Conservation (phyloP, 768 basidiomycete genomes). For the Rhizopogon rudus region DNA sequence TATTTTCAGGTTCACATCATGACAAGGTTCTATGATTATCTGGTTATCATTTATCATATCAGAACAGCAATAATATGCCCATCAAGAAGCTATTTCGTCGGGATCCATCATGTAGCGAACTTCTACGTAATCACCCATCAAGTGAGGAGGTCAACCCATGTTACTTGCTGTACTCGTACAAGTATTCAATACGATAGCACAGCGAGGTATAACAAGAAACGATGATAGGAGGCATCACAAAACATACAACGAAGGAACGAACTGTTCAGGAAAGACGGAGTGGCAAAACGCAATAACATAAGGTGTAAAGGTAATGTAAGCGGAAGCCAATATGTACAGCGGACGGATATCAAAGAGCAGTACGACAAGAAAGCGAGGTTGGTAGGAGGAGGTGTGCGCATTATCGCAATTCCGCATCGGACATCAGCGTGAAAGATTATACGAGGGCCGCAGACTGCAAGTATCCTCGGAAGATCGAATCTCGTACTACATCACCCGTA, state of each 20-base stretch:
- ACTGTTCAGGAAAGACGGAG: background rate
- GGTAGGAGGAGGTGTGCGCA: background rate
- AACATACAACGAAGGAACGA: background rate
- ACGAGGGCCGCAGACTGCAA: conserved; percentile 69
- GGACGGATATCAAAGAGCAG: background rate
- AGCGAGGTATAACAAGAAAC: background rate
- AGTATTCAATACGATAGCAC: background rate
- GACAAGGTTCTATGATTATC: no score
- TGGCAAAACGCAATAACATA: conserved; percentile 1
- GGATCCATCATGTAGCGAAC: background rate
- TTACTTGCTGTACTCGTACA: background rate
- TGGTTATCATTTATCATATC: no score
- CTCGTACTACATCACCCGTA: conserved; percentile 44
- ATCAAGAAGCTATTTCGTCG: no score
- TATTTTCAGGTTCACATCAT: no score
- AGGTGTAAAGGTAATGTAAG: background rate
- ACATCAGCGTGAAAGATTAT: conserved; percentile 23
- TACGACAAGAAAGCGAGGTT: background rate
- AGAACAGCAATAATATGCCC: no score
- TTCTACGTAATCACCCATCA: background rate
- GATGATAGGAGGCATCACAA: background rate
- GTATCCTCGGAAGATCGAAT: conserved; percentile 74
- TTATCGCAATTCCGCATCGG: background rate
- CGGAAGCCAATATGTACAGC: background rate
- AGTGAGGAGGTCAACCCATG: background rate